Conservation (phyloP, 1,284 basidiomycete genomes). For the Pholiota adiposa region DNA sequence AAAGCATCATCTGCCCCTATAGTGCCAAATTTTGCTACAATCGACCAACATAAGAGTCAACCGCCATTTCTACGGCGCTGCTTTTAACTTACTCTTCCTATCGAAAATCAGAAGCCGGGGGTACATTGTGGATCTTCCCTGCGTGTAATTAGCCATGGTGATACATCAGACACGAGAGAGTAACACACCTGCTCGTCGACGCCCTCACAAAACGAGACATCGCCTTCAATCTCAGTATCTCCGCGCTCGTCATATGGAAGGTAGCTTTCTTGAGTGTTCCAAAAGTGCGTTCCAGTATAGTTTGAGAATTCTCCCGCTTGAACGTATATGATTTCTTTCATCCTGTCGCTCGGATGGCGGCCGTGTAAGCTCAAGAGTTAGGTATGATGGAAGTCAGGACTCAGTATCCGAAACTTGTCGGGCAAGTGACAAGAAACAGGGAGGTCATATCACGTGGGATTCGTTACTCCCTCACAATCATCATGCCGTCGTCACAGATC, state of each 20-base stretch:
- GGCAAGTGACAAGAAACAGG: neutral
- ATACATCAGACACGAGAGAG: neutral
- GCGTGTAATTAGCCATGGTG: neutral
- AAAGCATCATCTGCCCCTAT: slow-evolving; percentile 48
- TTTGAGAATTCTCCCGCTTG: slow-evolving; percentile 74
- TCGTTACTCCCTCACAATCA: no score
- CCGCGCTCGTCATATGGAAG: slow-evolving; percentile 54
- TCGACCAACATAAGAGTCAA: slow-evolving; percentile 2
- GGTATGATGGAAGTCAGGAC: neutral
- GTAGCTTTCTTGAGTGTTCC: slow-evolving; percentile 79
- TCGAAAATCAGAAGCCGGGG: slow-evolving; percentile 72
- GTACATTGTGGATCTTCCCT: slow-evolving; percentile 63
- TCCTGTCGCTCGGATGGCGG: slow-evolving; percentile 29
- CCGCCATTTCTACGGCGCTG: neutral
- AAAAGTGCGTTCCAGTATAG: slow-evolving; percentile 75
- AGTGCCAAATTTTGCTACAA: slow-evolving; percentile 66
- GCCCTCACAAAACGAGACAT: slow-evolving; percentile 69
- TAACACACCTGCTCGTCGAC: slow-evolving; percentile 46
- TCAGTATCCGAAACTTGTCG: neutral
- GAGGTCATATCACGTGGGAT: neutral
- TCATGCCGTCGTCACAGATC: no score
- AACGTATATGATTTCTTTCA: slow-evolving; percentile 80
- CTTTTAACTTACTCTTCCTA: slow-evolving; percentile 53
- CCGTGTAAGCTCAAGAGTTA: neutral
- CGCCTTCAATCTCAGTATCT: slow-evolving; percentile 50